A percentile compares a stretch with the other conserved stretches of the same genome.
Conservation (phyloP, 2,329 filamentous ascomycete species). For the Emydomyces testavorans region DNA sequence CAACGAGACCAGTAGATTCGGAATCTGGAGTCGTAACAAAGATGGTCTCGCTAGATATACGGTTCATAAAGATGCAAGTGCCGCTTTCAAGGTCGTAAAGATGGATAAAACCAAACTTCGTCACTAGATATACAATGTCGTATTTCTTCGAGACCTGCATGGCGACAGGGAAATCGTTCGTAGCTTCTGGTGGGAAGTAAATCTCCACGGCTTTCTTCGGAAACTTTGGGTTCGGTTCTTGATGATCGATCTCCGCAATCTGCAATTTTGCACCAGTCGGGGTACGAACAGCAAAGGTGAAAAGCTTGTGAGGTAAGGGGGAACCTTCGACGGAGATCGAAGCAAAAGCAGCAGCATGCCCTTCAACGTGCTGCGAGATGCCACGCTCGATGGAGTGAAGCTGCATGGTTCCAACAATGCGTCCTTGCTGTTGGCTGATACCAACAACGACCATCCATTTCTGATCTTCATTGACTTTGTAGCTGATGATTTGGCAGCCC, state of each 20-base stretch:
- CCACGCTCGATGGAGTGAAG: slow-evolving; percentile 91
- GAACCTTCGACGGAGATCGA: slow-evolving; percentile 81
- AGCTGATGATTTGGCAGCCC: slow-evolving; percentile 99
- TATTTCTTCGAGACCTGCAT: slow-evolving; percentile 97
- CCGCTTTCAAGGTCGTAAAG: slow-evolving; percentile 95
- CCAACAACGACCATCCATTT: slow-evolving; percentile 98
- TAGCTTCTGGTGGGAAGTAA: slow-evolving; percentile 91
- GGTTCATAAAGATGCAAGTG: slow-evolving; percentile 97
- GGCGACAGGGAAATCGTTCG: slow-evolving; percentile 93
- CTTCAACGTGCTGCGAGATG: slow-evolving; percentile 96
- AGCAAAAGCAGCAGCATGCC: slow-evolving; percentile 89
- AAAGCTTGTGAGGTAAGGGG: slow-evolving; percentile 82
- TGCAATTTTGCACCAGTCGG: slow-evolving; percentile 88
- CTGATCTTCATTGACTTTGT: slow-evolving; percentile 85
- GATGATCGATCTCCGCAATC: slow-evolving; percentile 93
- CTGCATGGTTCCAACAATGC: slow-evolving; percentile 93
- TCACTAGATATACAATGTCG: slow-evolving; percentile 91
- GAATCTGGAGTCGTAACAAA: slow-evolving; percentile 83
- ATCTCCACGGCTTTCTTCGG: slow-evolving; percentile 95
- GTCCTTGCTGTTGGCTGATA: slow-evolving; percentile 84
- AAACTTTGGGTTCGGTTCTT: slow-evolving; percentile 77
- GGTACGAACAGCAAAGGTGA: slow-evolving; percentile 89
- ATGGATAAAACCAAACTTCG: slow-evolving; percentile 98
- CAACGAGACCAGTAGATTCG: slow-evolving; percentile 76
- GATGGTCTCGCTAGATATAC: slow-evolving; percentile 97